Conservation (phyloP, 345 rosid species). For the Eucalyptus coolabah region DNA sequence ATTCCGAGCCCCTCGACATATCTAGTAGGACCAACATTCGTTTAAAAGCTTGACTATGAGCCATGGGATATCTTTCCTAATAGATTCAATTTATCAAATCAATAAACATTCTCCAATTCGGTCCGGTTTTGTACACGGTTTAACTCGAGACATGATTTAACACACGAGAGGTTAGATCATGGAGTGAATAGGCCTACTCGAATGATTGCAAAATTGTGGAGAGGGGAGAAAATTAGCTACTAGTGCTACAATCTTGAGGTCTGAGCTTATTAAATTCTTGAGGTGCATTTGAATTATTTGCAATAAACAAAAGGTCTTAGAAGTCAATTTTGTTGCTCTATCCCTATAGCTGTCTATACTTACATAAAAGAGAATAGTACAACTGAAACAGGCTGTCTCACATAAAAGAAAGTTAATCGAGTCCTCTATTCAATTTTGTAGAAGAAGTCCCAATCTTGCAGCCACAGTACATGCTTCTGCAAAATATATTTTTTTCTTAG, state of each 20-base stretch:
- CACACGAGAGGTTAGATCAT: rapidly evolving
- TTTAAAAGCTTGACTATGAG: not conserved
- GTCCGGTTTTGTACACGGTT: rapidly evolving
- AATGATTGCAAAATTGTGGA: not conserved
- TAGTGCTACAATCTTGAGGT: not conserved
- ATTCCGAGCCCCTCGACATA: rapidly evolving
- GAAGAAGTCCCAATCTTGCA: too few species aligned
- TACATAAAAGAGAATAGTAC: not conserved
- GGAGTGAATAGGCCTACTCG: rapidly evolving
- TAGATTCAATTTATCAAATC: not conserved
- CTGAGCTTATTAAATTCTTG: not conserved
- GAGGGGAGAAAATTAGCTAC: not conserved
- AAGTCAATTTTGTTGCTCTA: not conserved
- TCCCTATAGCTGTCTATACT: not conserved
- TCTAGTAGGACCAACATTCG: rapidly evolving
- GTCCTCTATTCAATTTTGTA: not conserved
- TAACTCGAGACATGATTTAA: too few species aligned
- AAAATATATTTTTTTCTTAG: rapidly evolving
- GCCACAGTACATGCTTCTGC: too few species aligned
- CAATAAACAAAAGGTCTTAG: not conserved
- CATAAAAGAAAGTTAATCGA: not conserved
- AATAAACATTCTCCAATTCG: not conserved
- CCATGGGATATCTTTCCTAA: not conserved
- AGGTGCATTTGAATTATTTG: not conserved
- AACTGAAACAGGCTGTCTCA: too few species aligned